Base-by-base conservation (phyloP, 1,139 yeast genomes). In the Pichia sp. region DNA sequence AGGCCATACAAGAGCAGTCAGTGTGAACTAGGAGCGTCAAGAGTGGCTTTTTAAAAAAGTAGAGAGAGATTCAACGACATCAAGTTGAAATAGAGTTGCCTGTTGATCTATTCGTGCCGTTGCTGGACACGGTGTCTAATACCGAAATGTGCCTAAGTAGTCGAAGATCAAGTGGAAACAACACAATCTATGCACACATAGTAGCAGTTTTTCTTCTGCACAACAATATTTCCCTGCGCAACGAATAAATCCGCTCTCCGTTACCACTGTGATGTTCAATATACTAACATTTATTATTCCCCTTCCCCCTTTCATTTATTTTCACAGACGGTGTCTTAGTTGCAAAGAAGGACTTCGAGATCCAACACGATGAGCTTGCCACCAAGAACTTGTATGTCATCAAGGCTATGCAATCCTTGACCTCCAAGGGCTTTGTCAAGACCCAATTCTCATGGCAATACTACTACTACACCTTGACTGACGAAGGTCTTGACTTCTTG, bases 381-480 rank as follows among this genome's bases (percentile, higher is more conserved):
- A 87, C 96, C 84, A 92, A 83, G 83, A 91, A 92, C 95, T 86
- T 92, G 78, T 92, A 77, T 76, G 99, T 93, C 77, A 91, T 93
- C 85, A 93, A 93, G 88, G 98, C 99, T 75, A 87, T 93, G 79
- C 99, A 93, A 84, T 92, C 98, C 65, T 88, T 93, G 79, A 91
- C 96, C 75, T 93, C 99, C 68, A 91, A 87, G 82, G 99, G 99
- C 77, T 93, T 74, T 85, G 98, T 93, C 80, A 91, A 92, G 89
- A 93, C 99, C 73, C 98, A 92, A 81, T 93, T 93, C 87, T 93
- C 99, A 73, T 93, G 99, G 99, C 97, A 92, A 87, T 90, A 90
- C 86, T 95, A 93, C 84, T 95, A 93, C 96, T 95, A 95, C 95
- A 91, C 99, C 84, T 89, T 95, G 77, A 93, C 98, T 75, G 98